Evolutionary conservation across 2,329 filamentous ascomycete genomes (phyloP).

Genomic region (Cadophora sp.): DNA sequence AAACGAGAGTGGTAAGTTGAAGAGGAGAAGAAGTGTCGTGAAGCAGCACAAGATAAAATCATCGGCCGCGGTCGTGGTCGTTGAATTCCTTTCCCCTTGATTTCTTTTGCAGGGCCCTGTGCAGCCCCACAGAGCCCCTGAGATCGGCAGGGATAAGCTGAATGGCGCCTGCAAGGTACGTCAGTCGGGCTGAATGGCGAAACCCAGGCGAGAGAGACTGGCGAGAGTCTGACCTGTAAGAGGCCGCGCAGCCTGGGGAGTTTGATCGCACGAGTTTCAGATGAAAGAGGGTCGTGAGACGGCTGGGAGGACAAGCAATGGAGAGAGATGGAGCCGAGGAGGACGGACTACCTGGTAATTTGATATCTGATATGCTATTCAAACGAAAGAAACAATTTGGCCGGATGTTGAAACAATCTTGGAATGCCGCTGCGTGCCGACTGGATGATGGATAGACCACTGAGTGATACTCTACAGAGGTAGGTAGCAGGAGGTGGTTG

Average conservation of each 20-base stretch:
- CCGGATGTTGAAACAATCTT: slow-evolving; percentile 4
- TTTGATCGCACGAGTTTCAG: slow-evolving; percentile 10
- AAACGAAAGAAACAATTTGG: not conserved
- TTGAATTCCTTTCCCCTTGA: slow-evolving; percentile 6
- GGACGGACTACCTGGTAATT: not conserved
- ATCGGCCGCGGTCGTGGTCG: not conserved
- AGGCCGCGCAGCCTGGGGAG: not conserved
- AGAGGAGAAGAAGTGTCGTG: not conserved
- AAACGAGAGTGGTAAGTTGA: not conserved
- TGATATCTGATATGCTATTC: slow-evolving; percentile 9
- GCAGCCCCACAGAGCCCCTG: slow-evolving; percentile 11
- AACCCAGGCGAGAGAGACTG: not conserved
- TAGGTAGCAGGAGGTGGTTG: too few species aligned
- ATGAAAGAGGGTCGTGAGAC: not conserved
- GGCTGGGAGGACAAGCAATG: slow-evolving; percentile 3
- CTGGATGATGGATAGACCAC: not conserved
- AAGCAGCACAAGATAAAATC: not conserved
- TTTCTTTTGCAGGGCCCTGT: slow-evolving; percentile 11
- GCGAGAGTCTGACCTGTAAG: not conserved
- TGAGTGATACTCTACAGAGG: not conserved
- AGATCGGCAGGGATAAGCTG: not conserved
- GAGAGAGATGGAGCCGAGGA: not conserved
- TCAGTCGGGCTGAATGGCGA: slow-evolving; percentile 1
- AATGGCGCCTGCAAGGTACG: slow-evolving; percentile 11
- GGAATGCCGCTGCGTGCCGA: not conserved